A percentile compares a stretch with the other conserved stretches of the same genome.
Conservation (phyloP, 495 filamentous ascomycete species). For the Lasiosphaeria hispida region DNA sequence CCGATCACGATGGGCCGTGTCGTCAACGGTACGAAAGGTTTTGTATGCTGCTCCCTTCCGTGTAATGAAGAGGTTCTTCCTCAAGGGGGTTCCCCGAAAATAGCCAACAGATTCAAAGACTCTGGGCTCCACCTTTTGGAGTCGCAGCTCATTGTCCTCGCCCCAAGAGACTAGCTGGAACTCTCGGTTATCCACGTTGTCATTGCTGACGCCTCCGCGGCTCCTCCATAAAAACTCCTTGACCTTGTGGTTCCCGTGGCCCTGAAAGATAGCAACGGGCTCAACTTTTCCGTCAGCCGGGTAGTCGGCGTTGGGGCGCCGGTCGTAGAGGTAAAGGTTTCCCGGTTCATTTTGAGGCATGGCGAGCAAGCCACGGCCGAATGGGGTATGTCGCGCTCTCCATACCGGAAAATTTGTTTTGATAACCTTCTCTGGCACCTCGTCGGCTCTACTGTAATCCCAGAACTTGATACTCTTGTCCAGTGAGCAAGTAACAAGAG, state of each 20-base stretch:
- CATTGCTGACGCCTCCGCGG: constrained; percentile 64
- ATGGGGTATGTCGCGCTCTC: constrained; percentile 91
- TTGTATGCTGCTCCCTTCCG: constrained; percentile 82
- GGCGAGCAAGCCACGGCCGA: constrained; percentile 80
- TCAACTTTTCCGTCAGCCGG: constrained; percentile 45
- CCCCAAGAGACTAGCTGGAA: constrained; percentile 96
- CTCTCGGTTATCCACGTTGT: constrained; percentile 79
- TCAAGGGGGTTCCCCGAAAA: constrained; percentile 61
- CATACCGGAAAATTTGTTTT: constrained; percentile 83
- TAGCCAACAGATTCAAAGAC: constrained; percentile 73
- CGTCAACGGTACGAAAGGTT: constrained; percentile 67
- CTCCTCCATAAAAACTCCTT: constrained; percentile 94
- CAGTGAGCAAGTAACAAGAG: constrained; percentile 81
- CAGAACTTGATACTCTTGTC: constrained; percentile 94
- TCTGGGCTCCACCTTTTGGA: constrained; percentile 70
- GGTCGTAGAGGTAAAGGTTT: constrained; percentile 82
- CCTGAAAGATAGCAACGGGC: constrained; percentile 72
- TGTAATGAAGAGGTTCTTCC: constrained; percentile 68
- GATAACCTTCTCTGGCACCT: constrained; percentile 70
- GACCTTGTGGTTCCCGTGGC: constrained; percentile 76
- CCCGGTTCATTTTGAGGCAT: constrained; percentile 89
- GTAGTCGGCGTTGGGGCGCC: constrained; percentile 43
- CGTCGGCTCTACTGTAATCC: constrained; percentile 67
- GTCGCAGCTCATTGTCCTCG: constrained; percentile 73
- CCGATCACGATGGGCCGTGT: constrained; percentile 44